A percentile compares a stretch with the other conserved stretches of the same genome.
Evolutionary conservation across 257 asterid species (phyloP).

Genomic region (Solanum commersonii): DNA sequence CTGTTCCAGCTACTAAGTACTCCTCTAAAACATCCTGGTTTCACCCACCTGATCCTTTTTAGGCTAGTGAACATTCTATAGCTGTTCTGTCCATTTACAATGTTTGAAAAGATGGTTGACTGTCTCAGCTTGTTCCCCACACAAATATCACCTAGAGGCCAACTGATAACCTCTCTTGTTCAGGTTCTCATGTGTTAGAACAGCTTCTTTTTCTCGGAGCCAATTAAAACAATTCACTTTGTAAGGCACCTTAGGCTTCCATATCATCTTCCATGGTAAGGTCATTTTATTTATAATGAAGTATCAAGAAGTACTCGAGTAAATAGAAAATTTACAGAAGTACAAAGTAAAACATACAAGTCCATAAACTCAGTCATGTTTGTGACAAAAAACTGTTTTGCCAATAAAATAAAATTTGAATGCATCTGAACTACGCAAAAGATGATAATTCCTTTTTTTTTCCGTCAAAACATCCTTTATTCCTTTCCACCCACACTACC

Average conservation of each 20-base stretch:
- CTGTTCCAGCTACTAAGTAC: background rate
- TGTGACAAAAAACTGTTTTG: background rate
- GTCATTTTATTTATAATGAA: background rate
- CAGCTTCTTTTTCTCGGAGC: background rate
- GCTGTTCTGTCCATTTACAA: background rate
- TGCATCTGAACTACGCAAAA: background rate
- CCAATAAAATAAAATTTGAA: background rate
- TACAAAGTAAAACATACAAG: background rate
- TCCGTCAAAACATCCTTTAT: background rate
- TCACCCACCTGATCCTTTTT: background rate
- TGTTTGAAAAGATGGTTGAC: background rate
- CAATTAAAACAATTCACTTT: too few species aligned
- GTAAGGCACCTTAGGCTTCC: too few species aligned
- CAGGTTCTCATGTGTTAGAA: too few species aligned
- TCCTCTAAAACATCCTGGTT: background rate
- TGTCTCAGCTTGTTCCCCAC: background rate
- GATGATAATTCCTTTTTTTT: background rate
- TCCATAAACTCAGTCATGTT: background rate
- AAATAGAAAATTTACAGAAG: background rate
- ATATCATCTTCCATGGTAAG: background rate
- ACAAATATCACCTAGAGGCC: background rate
- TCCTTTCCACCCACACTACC: background rate
- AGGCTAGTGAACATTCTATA: background rate
- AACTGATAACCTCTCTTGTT: too few species aligned
- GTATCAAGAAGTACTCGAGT: background rate